These are phyloP conservation scores for Vicia villosa DNA, from an alignment of 306 rosid genomes.

Conservation along the genomic window DNA sequence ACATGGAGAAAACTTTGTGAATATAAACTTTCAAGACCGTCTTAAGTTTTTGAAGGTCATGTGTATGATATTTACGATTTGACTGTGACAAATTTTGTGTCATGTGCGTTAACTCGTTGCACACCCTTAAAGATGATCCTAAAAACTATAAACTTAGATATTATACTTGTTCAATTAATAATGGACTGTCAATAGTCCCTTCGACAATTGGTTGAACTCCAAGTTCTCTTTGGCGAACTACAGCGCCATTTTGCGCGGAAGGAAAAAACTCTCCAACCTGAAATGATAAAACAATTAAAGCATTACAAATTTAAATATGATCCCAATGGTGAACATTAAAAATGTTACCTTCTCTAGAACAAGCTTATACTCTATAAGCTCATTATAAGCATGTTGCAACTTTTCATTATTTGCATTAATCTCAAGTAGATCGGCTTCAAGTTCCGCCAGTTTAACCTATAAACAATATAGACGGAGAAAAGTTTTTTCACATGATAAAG, in stretches of 20 bases:
- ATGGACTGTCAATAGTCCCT: slow-evolving; percentile 74
- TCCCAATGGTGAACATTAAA: slow-evolving; percentile 8
- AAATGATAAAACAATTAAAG: slow-evolving; percentile 3
- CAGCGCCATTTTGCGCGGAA: slow-evolving; percentile 61
- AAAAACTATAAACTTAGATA: neutral
- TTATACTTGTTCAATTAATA: slow-evolving; percentile 67
- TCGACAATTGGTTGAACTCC: slow-evolving; percentile 53
- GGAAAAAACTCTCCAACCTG: slow-evolving; percentile 84
- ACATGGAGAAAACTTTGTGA: slow-evolving; percentile 12
- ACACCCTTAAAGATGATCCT: too few relatives aligned
- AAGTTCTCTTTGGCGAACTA: slow-evolving; percentile 56
- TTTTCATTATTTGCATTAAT: slow-evolving; percentile 69
- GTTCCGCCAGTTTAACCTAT: slow-evolving; percentile 71
- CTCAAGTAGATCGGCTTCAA: slow-evolving; percentile 78
- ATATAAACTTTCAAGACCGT: neutral
- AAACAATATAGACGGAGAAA: slow-evolving; percentile 35
- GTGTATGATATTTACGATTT: too few relatives aligned
- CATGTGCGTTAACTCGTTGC: too few relatives aligned
- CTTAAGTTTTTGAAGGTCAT: too few relatives aligned
- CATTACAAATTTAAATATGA: neutral
- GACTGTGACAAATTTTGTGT: too few relatives aligned
- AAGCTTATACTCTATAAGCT: slow-evolving; percentile 74
- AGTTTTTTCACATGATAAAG: neutral
- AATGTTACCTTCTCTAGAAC: slow-evolving; percentile 75
- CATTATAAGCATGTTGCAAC: slow-evolving; percentile 65